These are phyloP conservation scores for Claviceps sp. DNA, from an alignment of 2,329 filamentous ascomycete species.

Conservation along the genomic window DNA sequence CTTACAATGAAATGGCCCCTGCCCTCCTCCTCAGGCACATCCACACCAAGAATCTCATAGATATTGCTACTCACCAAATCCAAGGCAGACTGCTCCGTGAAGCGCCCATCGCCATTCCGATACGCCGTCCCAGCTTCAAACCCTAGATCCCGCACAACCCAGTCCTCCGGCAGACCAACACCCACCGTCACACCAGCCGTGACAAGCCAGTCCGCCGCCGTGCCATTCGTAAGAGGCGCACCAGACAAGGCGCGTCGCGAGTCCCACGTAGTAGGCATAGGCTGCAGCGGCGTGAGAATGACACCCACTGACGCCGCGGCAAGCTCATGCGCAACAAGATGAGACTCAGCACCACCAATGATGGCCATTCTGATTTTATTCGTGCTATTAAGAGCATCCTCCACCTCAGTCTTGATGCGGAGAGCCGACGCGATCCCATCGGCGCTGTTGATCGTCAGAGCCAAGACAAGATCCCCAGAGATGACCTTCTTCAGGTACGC, in stretches of 20 bases:
- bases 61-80: slow-evolving; percentile 44
- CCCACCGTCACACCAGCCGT: slow-evolving; percentile 45
- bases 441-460: slow-evolving; percentile 46
- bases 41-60: slow-evolving; percentile 41
- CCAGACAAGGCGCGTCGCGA: slow-evolving; percentile 48
- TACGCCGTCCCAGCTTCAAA: slow-evolving; percentile 47
- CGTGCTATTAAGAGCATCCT: slow-evolving; percentile 22
- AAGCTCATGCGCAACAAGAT: slow-evolving; percentile 44
- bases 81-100: slow-evolving; percentile 41
- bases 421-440: slow-evolving; percentile 48
- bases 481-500: slow-evolving; percentile 42
- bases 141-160: slow-evolving; percentile 45
- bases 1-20: slow-evolving; percentile 45
- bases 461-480: slow-evolving; percentile 38
- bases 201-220: slow-evolving; percentile 42
- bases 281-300: slow-evolving; percentile 45
- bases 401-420: slow-evolving; percentile 43
- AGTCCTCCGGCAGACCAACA: slow-evolving; percentile 48
- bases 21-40: slow-evolving; percentile 15
- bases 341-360: slow-evolving; percentile 49
- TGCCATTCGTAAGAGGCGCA: slow-evolving; percentile 53
- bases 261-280: slow-evolving; percentile 44
- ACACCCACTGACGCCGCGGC: slow-evolving; percentile 43
- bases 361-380: slow-evolving; percentile 39
- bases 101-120: slow-evolving; percentile 38